These are phyloP conservation scores for Dipteronia sinensis DNA, from an alignment of 345 rosid species.

Conservation along the genomic window DNA sequence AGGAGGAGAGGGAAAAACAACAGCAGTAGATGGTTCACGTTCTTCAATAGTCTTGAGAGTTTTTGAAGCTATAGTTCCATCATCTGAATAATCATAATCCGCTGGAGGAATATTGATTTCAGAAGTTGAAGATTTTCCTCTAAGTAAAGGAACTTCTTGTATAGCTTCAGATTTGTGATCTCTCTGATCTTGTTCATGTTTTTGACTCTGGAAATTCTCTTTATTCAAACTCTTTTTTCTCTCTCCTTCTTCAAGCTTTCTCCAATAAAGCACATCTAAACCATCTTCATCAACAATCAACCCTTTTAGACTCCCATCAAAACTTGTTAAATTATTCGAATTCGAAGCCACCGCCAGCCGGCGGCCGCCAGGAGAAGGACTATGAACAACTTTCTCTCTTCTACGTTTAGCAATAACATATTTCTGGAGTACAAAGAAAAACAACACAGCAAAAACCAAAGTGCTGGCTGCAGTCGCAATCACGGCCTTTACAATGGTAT, in stretches of 20 bases:
- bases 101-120: slow-evolving; percentile 32
- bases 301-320: slow-evolving; percentile 51
- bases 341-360: slow-evolving; percentile 22
- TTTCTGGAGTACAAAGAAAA: slow-evolving; percentile 55
- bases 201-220: slow-evolving; percentile 25
- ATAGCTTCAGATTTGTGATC: slow-evolving; percentile 29
- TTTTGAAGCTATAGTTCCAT: slow-evolving; percentile 9
- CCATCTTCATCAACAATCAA: slow-evolving; percentile 76
- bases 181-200: slow-evolving; percentile 23
- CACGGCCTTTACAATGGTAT: slow-evolving; percentile 52
- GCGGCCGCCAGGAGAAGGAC: slow-evolving; percentile 22
- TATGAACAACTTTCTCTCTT: slow-evolving; percentile 30
- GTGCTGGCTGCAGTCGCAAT: slow-evolving; percentile 67
- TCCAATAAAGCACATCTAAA: slow-evolving; percentile 80
- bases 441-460: slow-evolving; percentile 40
- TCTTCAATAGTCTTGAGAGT: slow-evolving; percentile 18
- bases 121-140: slow-evolving; percentile 65
- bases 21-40: slow-evolving; percentile 23
- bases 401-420: slow-evolving; percentile 36
- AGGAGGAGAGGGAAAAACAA: slow-evolving; percentile 32
- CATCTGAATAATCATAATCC: slow-evolving; percentile 3
- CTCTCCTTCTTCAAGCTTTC: slow-evolving; percentile 43
- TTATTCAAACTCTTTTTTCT: slow-evolving; percentile 30
- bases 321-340: slow-evolving; percentile 34
- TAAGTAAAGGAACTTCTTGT: slow-evolving; percentile 64